phyloP scores from a whole-genome alignment of 108 stramenopile genomes.

The Aurantiochytrium sp. region DNA sequence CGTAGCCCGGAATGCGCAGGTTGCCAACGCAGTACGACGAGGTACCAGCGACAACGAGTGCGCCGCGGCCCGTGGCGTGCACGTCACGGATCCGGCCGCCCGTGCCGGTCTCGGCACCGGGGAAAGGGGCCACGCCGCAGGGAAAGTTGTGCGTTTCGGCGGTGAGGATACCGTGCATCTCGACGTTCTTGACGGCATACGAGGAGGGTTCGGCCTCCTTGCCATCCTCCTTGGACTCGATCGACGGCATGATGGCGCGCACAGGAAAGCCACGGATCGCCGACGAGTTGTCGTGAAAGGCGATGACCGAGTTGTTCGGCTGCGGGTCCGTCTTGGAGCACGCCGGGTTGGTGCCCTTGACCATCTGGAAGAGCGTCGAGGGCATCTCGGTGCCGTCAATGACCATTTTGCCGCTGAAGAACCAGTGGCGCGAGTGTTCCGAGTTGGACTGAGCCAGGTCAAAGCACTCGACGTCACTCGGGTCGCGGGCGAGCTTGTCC shows the following conservation, averaged over 20 bases:
- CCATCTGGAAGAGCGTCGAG: constrained; percentile 90
- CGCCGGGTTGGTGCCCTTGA: constrained; percentile 82
- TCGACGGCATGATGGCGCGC: not conserved
- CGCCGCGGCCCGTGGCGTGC: constrained; percentile 94
- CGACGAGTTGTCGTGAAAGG: constrained; percentile 95
- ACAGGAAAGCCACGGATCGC: constrained; percentile 75
- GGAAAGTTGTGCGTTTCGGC: constrained; percentile 99
- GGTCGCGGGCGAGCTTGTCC: constrained; percentile 82
- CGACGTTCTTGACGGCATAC: constrained; percentile 52
- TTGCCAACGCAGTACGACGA: constrained; percentile 96
- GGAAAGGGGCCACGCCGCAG: constrained; percentile 93
- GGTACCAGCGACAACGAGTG: constrained; percentile 81
- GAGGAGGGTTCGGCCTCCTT: constrained; percentile 40
- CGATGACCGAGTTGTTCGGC: constrained; percentile 83
- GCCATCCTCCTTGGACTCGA: constrained; percentile 12
- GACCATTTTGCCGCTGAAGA: constrained; percentile 95
- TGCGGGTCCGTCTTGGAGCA: constrained; percentile 1
- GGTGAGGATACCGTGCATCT: constrained; percentile 86
- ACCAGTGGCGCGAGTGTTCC: constrained; percentile 99
- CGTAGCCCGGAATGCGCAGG: constrained; percentile 82
- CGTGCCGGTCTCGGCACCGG: constrained; percentile 98
- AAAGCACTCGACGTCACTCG: constrained; percentile 97
- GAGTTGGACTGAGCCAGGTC: constrained; percentile 96
- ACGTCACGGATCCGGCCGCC: constrained; percentile 96
- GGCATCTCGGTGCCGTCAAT: constrained; percentile 88